Conservation (phyloP, 75 land plant species). For the Adiantum capillusveneris region DNA sequence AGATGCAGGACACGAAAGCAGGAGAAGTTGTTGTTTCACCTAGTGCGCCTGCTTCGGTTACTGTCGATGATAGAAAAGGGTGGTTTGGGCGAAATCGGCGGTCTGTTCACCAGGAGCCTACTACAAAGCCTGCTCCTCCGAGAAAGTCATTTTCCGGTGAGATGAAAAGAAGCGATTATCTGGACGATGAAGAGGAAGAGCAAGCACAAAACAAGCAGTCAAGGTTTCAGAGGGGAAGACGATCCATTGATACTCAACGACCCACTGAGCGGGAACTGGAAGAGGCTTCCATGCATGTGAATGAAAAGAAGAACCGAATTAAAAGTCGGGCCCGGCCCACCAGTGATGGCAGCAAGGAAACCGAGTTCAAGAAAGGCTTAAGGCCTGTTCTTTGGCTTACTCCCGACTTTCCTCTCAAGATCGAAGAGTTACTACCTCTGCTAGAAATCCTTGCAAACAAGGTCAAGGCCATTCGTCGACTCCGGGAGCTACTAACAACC, state of each 20-base stretch:
- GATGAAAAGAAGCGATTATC: constrained; percentile 57
- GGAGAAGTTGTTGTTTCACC: background rate
- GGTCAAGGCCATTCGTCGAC: constrained; percentile 85
- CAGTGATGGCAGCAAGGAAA: constrained; percentile 43
- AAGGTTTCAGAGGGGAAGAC: too few relatives aligned
- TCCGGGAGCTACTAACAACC: constrained; percentile 83
- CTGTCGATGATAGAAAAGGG: constrained; percentile 57
- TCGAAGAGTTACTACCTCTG: constrained; percentile 79
- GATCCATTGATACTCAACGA: constrained; percentile 23
- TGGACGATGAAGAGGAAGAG: too few relatives aligned
- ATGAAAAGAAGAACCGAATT: constrained; percentile 5
- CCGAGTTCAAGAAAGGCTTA: constrained; percentile 90
- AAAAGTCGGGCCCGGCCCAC: constrained; percentile 22
- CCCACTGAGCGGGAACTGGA: too few relatives aligned
- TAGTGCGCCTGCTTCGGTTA: background rate
- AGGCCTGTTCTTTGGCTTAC: constrained; percentile 92
- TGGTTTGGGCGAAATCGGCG: constrained; percentile 78
- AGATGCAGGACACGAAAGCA: background rate
- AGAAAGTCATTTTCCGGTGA: constrained; percentile 60
- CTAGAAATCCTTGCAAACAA: constrained; percentile 88
- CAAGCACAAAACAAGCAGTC: too few relatives aligned
- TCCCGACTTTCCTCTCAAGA: constrained; percentile 70
- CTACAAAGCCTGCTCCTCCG: constrained; percentile 47
- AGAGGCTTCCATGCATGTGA: too few relatives aligned
- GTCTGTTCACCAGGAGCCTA: constrained; percentile 43